Base-by-base conservation (phyloP, 1,139 yeast species). In the Magnusiomyces paraingens region DNA sequence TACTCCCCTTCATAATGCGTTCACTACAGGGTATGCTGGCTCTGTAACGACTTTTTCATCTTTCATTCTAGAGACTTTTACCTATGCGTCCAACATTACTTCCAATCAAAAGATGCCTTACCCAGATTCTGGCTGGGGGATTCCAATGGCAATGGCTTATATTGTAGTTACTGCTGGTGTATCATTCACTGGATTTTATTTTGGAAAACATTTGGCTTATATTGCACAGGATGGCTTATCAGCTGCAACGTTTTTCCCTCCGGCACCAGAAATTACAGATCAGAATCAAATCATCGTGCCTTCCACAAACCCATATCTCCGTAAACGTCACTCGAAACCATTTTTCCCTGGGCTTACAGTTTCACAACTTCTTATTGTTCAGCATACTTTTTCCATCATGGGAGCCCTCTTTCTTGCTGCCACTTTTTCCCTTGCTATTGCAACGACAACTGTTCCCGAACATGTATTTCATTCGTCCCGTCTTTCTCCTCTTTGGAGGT, bases 11-110 rank as follows among this genome's bases (percentile, higher is more conserved):
- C 85, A 80, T 61, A 70, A 75, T 1, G 89, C 87, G 0, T 60
- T 89, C 15, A 80, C 94, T 0, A 83, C 93, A 0, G 99, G 98
- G 0, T 84, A 82, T 62, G 89, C 93, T 69, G 99, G 99, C 0
- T 77, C 93, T 0, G 71, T 85, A 46, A 87, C 97, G 1, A 86
- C 97, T 0, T 89, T 88, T 62, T 85, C 96, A 3, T 74, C 93
- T 0, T 73, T 85, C 58, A 75, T 89, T 42, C 63, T 84, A 14
- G 93, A 86, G 58, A 69, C 80, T 3, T 86, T 87, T 63, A 70
- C 76, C 47, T 73, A 75, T 48, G 71, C 86, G 2, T 75, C 83
- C 1, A 76, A 83, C 65, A 65, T 79, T 1, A 18, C n/a, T 5
- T 39, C 48, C 15, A 8, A 36, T 15, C 22, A 8, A 14, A n/a